phyloP scores from a whole-genome alignment of 2,329 filamentous ascomycete genomes.

The Fusarium nelsonii region DNA sequence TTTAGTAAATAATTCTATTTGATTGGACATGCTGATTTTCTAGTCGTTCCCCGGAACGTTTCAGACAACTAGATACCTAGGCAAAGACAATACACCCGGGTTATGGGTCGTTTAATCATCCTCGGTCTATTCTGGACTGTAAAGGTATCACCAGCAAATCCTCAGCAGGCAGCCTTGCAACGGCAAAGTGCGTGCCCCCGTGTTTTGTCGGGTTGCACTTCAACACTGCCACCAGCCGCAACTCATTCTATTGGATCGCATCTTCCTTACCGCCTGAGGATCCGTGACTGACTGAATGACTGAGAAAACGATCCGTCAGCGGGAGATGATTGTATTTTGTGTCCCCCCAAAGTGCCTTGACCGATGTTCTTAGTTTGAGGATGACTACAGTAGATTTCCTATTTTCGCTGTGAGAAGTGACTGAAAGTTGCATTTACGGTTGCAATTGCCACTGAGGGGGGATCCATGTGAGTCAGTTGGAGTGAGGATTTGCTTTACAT shows the following conservation, averaged over 20 bases:
- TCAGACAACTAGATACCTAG: slow-evolving; percentile 16
- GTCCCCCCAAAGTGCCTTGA: slow-evolving; percentile 27
- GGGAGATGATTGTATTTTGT: slow-evolving; percentile 9
- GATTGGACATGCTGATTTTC: background rate
- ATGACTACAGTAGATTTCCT: slow-evolving; percentile 7
- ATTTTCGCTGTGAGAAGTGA: slow-evolving; percentile 13
- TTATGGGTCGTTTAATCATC: background rate
- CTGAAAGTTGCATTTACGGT: slow-evolving; percentile 9
- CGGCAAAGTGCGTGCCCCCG: background rate
- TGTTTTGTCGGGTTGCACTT: slow-evolving; percentile 19
- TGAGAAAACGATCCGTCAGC: slow-evolving; percentile 27
- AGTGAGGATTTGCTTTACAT: slow-evolving; percentile 10
- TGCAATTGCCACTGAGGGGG: slow-evolving; percentile 18
- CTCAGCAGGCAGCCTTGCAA: slow-evolving; percentile 31
- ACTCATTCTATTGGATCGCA: slow-evolving; percentile 5
- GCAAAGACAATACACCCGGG: background rate
- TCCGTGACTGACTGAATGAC: background rate
- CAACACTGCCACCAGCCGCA: slow-evolving; percentile 32
- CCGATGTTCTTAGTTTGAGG: slow-evolving; percentile 32
- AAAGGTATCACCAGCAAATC: slow-evolving; percentile 16
- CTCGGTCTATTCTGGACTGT: background rate
- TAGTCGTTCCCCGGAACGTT: background rate
- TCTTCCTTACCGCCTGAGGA: background rate
- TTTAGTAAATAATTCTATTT: background rate
- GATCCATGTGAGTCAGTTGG: slow-evolving; percentile 38